A percentile compares a stretch with the other conserved stretches of the same genome.
Conservation (phyloP, 2,329 filamentous ascomycete genomes). For the Cercospora sesami region DNA sequence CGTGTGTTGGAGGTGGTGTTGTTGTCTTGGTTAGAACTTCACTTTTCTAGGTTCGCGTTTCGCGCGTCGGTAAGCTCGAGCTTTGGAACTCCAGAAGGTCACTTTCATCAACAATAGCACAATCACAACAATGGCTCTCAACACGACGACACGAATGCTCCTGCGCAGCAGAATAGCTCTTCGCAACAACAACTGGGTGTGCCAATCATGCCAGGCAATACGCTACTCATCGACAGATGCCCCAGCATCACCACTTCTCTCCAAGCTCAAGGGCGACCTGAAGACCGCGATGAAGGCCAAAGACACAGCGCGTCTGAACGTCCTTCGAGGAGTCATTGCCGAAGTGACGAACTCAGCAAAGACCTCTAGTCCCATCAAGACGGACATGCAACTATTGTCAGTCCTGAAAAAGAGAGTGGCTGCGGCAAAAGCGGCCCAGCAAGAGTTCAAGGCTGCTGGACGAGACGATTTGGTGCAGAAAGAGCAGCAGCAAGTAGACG, state of each 20-base stretch:
- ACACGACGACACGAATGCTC: constrained; percentile 21
- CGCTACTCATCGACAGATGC: constrained; percentile 31
- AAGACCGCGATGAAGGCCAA: constrained; percentile 52
- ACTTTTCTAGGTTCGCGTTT: constrained; percentile 5
- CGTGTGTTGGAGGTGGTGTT: neutral
- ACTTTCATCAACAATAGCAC: constrained; percentile 5
- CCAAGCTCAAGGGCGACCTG: constrained; percentile 49
- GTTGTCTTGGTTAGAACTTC: neutral
- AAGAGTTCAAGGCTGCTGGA: constrained; percentile 64
- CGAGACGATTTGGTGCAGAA: constrained; percentile 69
- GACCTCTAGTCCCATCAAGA: constrained; percentile 66
- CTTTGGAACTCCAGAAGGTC: too few species aligned
- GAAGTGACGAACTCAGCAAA: constrained; percentile 75
- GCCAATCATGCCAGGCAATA: constrained; percentile 30
- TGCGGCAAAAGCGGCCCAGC: constrained; percentile 58
- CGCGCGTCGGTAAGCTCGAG: neutral
- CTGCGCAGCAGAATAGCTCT: constrained; percentile 19
- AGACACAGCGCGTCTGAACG: constrained; percentile 61
- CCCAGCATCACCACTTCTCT: constrained; percentile 43
- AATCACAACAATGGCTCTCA: constrained; percentile 24
- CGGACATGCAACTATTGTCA: constrained; percentile 67
- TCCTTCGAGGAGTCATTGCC: constrained; percentile 67
- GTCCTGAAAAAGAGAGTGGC: constrained; percentile 66
- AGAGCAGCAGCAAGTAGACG: constrained; percentile 64
- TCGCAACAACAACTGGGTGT: constrained; percentile 24